Conservation (phyloP, 306 rosid species). For the Carpinus viminea region DNA sequence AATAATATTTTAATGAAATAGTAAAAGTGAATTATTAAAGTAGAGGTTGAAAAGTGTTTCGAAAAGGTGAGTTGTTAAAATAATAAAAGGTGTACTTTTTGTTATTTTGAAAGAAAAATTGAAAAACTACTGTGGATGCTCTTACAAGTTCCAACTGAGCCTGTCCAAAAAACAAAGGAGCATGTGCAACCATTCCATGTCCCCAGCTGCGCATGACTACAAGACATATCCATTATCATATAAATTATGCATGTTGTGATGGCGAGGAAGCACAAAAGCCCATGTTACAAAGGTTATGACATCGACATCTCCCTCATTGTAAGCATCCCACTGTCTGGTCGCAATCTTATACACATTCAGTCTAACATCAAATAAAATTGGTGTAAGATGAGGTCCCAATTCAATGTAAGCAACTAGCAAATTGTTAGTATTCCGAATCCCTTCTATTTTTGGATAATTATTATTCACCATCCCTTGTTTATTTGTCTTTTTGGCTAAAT, state of each 20-base stretch:
- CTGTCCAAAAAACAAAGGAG: background rate
- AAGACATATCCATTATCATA: background rate
- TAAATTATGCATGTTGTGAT: background rate
- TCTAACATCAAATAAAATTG: background rate
- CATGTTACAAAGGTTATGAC: background rate
- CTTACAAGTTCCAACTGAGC: background rate
- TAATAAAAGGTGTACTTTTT: no score
- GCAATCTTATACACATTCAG: no score
- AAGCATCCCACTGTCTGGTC: background rate
- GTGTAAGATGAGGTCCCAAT: background rate
- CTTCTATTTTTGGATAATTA: background rate
- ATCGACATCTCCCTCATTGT: background rate
- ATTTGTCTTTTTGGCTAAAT: background rate
- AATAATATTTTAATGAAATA: no score
- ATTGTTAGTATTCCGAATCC: background rate
- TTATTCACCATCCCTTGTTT: background rate
- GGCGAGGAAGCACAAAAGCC: background rate
- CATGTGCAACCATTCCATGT: conserved; percentile 7
- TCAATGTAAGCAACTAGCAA: background rate
- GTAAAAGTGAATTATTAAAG: no score
- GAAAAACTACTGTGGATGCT: no score
- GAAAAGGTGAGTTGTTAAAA: no score
- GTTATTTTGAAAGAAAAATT: no score
- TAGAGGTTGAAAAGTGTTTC: no score
- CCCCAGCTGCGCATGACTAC: background rate